Evolutionary conservation across 192 early-diverging fungal species (phyloP).

Genomic region (Dissophora ornata): DNA sequence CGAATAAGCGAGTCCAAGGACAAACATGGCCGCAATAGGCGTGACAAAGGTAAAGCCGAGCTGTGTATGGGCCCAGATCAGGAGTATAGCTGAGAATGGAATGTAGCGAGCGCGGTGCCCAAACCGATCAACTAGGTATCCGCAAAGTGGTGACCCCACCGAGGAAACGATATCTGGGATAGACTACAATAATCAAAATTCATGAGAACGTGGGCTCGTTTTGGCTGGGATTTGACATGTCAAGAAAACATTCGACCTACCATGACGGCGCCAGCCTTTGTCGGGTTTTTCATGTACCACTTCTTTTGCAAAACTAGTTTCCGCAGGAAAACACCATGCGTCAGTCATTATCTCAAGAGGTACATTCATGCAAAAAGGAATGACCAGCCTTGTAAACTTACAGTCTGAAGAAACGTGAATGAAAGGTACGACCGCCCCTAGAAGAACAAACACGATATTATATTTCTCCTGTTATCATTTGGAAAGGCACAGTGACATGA

Average conservation of each 20-base stretch:
- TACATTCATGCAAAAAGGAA: neutral
- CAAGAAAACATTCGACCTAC: conserved; percentile 23
- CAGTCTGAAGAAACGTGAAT: conserved; percentile 72
- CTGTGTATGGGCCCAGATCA: conserved; percentile 59
- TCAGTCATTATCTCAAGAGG: conserved; percentile 1
- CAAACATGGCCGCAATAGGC: conserved; percentile 59
- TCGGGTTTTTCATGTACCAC: conserved; percentile 64
- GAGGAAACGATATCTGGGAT: conserved; percentile 72
- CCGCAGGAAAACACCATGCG: neutral
- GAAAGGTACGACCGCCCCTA: conserved; percentile 70
- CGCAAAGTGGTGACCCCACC: conserved; percentile 66
- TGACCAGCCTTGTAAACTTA: conserved; percentile 58
- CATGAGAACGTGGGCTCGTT: neutral
- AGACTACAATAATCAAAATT: conserved; percentile 57
- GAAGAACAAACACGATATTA: conserved; percentile 15
- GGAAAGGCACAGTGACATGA: neutral
- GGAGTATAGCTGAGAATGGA: conserved; percentile 56
- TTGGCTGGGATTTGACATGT: neutral
- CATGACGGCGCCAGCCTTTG: conserved; percentile 66
- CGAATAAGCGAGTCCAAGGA: conserved; percentile 68
- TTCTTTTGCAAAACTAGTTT: conserved; percentile 68
- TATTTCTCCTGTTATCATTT: neutral
- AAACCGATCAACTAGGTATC: conserved; percentile 64
- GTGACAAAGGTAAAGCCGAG: conserved; percentile 58
- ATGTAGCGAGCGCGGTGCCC: conserved; percentile 63